phyloP scores from a whole-genome alignment of 352 stramenopile genomes.

The Stramenopiles sp. region DNA sequence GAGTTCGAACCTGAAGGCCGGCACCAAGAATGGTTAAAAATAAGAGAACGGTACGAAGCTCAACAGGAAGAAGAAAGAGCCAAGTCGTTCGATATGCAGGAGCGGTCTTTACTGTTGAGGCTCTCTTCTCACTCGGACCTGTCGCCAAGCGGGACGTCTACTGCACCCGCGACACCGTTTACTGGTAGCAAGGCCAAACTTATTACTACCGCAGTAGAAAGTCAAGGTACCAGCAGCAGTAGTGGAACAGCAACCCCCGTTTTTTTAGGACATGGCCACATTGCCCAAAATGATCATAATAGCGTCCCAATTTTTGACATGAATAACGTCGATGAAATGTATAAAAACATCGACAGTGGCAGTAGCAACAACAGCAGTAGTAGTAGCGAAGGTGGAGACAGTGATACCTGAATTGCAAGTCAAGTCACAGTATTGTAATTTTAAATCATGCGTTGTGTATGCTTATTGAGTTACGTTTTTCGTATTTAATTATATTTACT shows the following conservation, averaged over 20 bases:
- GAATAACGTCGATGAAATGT: neutral
- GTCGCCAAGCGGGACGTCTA: neutral
- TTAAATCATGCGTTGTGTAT: too few relatives aligned
- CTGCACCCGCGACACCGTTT: neutral
- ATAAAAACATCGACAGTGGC: neutral
- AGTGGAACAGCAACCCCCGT: neutral
- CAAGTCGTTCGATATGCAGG: neutral
- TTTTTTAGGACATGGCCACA: neutral
- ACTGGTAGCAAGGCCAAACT: too few relatives aligned
- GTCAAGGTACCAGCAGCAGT: neutral
- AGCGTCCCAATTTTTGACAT: neutral
- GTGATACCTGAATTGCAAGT: too few relatives aligned
- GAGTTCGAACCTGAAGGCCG: neutral
- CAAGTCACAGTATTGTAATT: too few relatives aligned
- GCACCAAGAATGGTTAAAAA: neutral
- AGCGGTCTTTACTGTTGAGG: neutral
- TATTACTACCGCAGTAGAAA: neutral
- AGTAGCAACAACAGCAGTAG: neutral
- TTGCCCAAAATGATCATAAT: neutral
- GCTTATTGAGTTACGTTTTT: too few relatives aligned
- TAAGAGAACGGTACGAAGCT: neutral
- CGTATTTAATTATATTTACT: too few relatives aligned
- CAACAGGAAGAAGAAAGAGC: neutral
- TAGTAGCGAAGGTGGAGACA: neutral
- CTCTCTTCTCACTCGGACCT: neutral